A percentile compares a stretch with the other conserved stretches of the same genome.
These are phyloP conservation scores for Tuber indicum DNA, from an alignment of 495 filamentous ascomycete species.

Conservation along the genomic window DNA sequence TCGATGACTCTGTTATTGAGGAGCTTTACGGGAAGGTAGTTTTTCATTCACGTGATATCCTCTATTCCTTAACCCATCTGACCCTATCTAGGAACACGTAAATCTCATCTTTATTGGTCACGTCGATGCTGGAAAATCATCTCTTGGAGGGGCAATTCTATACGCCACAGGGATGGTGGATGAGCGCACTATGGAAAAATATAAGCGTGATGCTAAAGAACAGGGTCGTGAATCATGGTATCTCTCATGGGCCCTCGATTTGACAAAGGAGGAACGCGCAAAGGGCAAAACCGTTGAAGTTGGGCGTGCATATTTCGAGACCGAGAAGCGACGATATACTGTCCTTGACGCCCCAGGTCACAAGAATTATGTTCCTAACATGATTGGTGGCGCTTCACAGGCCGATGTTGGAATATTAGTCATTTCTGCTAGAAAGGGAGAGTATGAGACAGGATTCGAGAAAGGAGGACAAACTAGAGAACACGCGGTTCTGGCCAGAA, in stretches of 20 bases:
- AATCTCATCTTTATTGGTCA: constrained; percentile 98
- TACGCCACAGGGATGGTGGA: constrained; percentile 98
- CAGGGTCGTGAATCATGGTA: constrained; percentile 98
- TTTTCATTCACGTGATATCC: neutral
- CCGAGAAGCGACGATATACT: constrained; percentile 77
- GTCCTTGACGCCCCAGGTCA: constrained; percentile 95
- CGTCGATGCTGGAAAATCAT: constrained; percentile 96
- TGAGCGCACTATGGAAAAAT: constrained; percentile 95
- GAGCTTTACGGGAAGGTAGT: constrained; percentile 84
- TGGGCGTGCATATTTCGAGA: constrained; percentile 92
- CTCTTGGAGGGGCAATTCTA: constrained; percentile 83
- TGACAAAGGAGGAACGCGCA: constrained; percentile 88
- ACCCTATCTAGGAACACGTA: constrained; percentile 64
- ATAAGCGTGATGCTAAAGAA: constrained; percentile 93
- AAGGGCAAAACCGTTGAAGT: constrained; percentile 99
- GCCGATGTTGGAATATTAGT: constrained; percentile 94
- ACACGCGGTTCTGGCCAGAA: constrained; percentile 94
- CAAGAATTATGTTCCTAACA: constrained; percentile 91
- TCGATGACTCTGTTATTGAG: constrained; percentile 83
- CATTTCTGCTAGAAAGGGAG: constrained; percentile 93
- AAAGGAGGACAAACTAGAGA: constrained; percentile 97
- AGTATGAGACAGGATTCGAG: constrained; percentile 99
- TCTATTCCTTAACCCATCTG: neutral
- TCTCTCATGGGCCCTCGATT: constrained; percentile 91
- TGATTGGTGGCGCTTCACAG: constrained; percentile 95